Conservation (phyloP, 2,329 filamentous ascomycete species). For the Decorospora gaudefroyi region DNA sequence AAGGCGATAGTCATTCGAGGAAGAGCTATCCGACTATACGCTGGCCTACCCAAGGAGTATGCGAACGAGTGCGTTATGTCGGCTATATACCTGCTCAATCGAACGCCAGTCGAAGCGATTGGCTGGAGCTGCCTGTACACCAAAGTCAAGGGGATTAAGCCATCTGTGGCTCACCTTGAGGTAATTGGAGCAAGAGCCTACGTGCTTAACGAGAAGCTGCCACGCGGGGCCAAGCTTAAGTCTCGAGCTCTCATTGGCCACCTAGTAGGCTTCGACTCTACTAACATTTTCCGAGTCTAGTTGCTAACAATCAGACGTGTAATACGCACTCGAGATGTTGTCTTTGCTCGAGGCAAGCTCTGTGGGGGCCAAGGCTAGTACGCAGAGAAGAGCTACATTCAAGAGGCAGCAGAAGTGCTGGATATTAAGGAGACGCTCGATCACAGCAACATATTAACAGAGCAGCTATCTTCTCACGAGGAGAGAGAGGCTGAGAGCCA, state of each 20-base stretch:
- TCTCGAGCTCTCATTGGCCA: slow-evolving; percentile 18
- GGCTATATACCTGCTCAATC: slow-evolving; percentile 15
- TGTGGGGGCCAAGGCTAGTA: slow-evolving; percentile 1
- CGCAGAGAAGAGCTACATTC: too few species aligned
- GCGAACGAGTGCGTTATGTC: slow-evolving; percentile 8
- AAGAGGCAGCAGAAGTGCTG: slow-evolving; percentile 2
- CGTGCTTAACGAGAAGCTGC: too few species aligned
- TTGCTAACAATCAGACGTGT: slow-evolving; percentile 2
- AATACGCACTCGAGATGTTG: slow-evolving; percentile 9
- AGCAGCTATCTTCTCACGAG: not conserved
- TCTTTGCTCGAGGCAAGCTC: not conserved
- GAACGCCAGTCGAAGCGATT: slow-evolving; percentile 10
- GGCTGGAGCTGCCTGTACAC: slow-evolving; percentile 14
- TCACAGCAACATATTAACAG: slow-evolving; percentile 1
- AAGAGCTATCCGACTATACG: slow-evolving; percentile 3
- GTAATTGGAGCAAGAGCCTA: slow-evolving; percentile 12
- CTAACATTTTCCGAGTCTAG: slow-evolving; percentile 20
- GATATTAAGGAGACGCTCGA: not conserved
- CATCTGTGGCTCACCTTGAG: slow-evolving; percentile 3
- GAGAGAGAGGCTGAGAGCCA: not conserved
- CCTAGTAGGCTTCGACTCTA: slow-evolving; percentile 17
- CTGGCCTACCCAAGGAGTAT: slow-evolving; percentile 6
- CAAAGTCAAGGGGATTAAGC: slow-evolving; percentile 3
- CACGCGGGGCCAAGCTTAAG: slow-evolving; percentile 6
- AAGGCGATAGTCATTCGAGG: slow-evolving; percentile 7